Evolutionary conservation across 495 filamentous ascomycete genomes (phyloP).

Genomic region (Aspergillus sclerotioniger): DNA sequence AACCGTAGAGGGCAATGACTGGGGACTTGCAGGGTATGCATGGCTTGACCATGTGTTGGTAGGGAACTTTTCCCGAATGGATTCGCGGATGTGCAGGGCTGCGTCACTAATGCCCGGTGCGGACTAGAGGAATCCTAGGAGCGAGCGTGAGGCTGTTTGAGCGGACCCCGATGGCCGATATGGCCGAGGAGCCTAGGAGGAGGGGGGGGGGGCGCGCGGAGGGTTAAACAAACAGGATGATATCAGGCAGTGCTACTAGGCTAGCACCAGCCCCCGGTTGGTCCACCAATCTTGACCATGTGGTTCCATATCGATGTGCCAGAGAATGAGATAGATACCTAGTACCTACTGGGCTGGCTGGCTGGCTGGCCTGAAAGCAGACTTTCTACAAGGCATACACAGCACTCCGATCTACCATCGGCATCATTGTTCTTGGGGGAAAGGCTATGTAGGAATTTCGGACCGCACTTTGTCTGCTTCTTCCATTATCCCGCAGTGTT

Average conservation of each 20-base stretch:
- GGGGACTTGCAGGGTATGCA: slow-evolving; percentile 14
- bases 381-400: too few relatives aligned
- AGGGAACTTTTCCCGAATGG: slow-evolving; percentile 28
- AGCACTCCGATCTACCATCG: too few relatives aligned
- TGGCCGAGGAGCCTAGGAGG: too few relatives aligned
- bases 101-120: slow-evolving; percentile 19
- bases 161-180: slow-evolving; percentile 25
- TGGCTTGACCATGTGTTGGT: slow-evolving; percentile 28
- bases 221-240: slow-evolving; percentile 6
- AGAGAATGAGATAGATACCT: too few relatives aligned
- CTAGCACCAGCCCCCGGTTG: slow-evolving; percentile 15
- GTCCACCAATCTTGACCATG: slow-evolving; percentile 23
- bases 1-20: slow-evolving; percentile 1
- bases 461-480: too few relatives aligned
- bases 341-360: neutral
- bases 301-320: slow-evolving; percentile 21
- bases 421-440: too few relatives aligned
- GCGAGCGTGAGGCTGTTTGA: slow-evolving; percentile 24
- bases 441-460: too few relatives aligned
- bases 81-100: slow-evolving; percentile 23
- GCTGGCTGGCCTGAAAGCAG: neutral
- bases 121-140: slow-evolving; percentile 13
- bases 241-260: slow-evolving; percentile 19
- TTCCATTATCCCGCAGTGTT: neutral
- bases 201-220: slow-evolving; percentile 3